Evolutionary conservation across 2,329 filamentous ascomycete species (phyloP).

Genomic region (Calonectria montana): DNA sequence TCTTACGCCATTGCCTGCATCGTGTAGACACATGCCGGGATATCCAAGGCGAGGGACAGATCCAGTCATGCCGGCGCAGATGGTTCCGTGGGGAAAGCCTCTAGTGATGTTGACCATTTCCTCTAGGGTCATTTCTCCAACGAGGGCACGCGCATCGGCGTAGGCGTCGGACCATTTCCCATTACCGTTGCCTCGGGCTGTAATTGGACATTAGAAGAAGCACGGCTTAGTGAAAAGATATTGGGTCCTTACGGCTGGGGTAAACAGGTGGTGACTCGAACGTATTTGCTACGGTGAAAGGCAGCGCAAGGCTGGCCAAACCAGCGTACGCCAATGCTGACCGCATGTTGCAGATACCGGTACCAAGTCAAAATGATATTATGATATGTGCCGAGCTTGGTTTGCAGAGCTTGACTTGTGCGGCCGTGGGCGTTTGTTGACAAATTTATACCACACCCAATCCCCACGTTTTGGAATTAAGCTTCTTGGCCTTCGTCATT

Average conservation of each 20-base stretch:
- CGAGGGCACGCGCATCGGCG: slow-evolving; percentile 65
- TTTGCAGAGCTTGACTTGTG: not conserved
- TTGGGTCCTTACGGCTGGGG: not conserved
- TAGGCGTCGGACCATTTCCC: slow-evolving; percentile 69
- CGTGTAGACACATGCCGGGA: slow-evolving; percentile 61
- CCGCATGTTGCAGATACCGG: not conserved
- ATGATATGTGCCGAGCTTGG: not conserved
- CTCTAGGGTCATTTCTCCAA: slow-evolving; percentile 72
- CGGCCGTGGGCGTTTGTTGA: not conserved
- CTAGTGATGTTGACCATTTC: slow-evolving; percentile 68
- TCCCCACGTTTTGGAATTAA: not conserved
- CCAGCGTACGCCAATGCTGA: not conserved
- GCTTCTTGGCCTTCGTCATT: slow-evolving; percentile 1
- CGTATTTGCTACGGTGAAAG: not conserved
- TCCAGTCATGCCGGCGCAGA: slow-evolving; percentile 61
- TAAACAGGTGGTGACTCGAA: not conserved
- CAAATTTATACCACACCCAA: not conserved
- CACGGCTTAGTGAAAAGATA: too few relatives aligned
- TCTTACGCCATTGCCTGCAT: slow-evolving; percentile 61
- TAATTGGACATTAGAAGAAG: not conserved
- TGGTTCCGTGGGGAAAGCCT: slow-evolving; percentile 64
- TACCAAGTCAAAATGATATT: not conserved
- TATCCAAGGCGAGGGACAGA: slow-evolving; percentile 57
- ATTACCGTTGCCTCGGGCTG: not conserved
- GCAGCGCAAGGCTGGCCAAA: not conserved